phyloP scores from a whole-genome alignment of 352 stramenopile genomes.

The Pythium aquatile region DNA sequence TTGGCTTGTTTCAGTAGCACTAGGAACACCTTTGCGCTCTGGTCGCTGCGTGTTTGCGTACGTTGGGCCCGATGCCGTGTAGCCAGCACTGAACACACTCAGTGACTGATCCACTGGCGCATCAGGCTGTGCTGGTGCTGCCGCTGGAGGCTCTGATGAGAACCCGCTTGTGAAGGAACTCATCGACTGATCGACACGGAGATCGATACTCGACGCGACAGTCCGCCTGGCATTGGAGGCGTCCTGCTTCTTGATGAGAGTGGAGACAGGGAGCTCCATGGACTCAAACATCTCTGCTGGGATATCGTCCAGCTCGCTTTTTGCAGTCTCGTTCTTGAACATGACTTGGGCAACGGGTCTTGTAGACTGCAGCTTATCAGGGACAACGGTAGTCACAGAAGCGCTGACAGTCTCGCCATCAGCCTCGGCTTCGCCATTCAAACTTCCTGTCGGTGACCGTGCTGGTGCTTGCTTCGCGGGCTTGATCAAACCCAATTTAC shows the following conservation, averaged over 20 bases:
- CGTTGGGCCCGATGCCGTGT: constrained; percentile 4
- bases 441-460: constrained; percentile 1
- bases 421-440: background rate
- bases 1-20: constrained; percentile 2
- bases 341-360: background rate
- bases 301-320: constrained; percentile 23
- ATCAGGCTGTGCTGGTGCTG: background rate
- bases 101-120: constrained; percentile 21
- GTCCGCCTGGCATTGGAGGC: background rate
- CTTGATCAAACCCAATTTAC: constrained; percentile 54
- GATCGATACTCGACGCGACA: constrained; percentile 16
- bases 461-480: constrained; percentile 18
- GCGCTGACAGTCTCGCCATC: background rate
- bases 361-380: background rate
- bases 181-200: constrained; percentile 27
- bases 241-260: constrained; percentile 1
- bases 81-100: constrained; percentile 28
- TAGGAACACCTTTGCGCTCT: constrained; percentile 4
- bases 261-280: constrained; percentile 30
- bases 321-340: background rate
- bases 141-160: background rate
- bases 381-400: background rate
- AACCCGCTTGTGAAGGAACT: constrained; percentile 29
- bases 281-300: constrained; percentile 51
- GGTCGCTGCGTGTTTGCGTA: background rate